phyloP scores from a whole-genome alignment of 345 rosid species.

The Gossypium ekmanianum region DNA sequence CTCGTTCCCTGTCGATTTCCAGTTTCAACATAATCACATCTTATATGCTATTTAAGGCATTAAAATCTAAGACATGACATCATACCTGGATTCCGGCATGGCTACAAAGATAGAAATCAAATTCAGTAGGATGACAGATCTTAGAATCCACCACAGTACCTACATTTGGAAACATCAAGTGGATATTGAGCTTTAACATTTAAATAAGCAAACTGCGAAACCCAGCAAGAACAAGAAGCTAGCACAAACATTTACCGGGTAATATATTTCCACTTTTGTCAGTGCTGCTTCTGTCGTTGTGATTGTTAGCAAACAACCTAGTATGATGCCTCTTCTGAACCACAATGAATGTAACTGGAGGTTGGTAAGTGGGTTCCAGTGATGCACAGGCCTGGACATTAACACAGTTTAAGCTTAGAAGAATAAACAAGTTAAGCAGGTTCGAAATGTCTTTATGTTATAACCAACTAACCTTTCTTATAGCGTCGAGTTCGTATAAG shows the following conservation, averaged over 20 bases:
- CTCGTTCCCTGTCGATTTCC: slow-evolving; percentile 36
- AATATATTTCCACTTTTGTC: slow-evolving; percentile 43
- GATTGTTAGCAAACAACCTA: slow-evolving; percentile 39
- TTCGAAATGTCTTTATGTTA: background rate
- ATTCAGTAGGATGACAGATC: slow-evolving; percentile 46
- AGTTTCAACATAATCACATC: background rate
- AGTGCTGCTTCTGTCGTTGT: slow-evolving; percentile 26
- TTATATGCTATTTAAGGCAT: background rate
- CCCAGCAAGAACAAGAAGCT: background rate
- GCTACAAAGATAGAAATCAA: slow-evolving; percentile 41
- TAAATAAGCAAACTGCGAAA: background rate
- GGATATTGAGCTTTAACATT: background rate
- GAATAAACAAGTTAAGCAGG: background rate
- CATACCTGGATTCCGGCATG: slow-evolving; percentile 46
- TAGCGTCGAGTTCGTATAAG: slow-evolving; percentile 41
- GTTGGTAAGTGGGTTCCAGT: slow-evolving; percentile 35
- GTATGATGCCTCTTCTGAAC: slow-evolving; percentile 47
- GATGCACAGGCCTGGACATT: slow-evolving; percentile 39
- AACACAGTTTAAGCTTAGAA: slow-evolving; percentile 4
- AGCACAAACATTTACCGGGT: slow-evolving; percentile 27
- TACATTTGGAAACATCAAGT: slow-evolving; percentile 14
- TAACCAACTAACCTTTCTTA: slow-evolving; percentile 35
- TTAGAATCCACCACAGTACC: slow-evolving; percentile 44
- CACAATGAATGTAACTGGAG: slow-evolving; percentile 42
- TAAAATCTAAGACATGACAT: background rate